A percentile compares a stretch with the other conserved stretches of the same genome.
These are phyloP conservation scores for Salvia miltiorrhiza DNA, from an alignment of 257 asterid genomes.

Conservation along the genomic window DNA sequence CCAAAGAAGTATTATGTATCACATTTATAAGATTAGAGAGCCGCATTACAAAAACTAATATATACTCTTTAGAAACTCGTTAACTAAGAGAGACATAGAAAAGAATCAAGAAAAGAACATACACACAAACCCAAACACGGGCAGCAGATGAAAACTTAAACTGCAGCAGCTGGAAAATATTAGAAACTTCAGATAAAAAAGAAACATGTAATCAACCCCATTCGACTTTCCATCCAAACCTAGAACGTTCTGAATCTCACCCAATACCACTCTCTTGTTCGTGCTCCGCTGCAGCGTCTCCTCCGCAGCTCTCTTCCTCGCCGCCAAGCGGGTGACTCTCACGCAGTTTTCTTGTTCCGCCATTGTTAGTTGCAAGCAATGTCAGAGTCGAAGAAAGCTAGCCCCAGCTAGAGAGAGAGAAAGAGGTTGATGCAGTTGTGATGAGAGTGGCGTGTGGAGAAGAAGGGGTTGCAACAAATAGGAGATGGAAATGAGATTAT, in stretches of 20 bases:
- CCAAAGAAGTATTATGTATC: not conserved
- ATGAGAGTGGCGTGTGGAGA: no score
- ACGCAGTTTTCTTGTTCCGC: slow-evolving; percentile 52
- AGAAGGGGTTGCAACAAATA: no score
- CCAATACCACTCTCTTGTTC: slow-evolving; percentile 70
- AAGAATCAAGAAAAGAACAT: not conserved
- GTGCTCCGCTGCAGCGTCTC: slow-evolving; percentile 34
- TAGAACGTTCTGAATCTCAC: slow-evolving; percentile 54
- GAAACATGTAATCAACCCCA: no score
- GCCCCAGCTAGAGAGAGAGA: no score
- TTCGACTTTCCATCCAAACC: slow-evolving; percentile 14
- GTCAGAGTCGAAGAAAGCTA: no score
- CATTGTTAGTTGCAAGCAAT: no score
- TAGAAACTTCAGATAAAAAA: no score
- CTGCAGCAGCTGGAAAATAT: not conserved
- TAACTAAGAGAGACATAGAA: not conserved
- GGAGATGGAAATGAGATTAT: no score
- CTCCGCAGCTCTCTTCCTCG: slow-evolving; percentile 67
- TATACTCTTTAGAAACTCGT: not conserved
- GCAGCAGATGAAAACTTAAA: not conserved
- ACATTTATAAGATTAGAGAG: not conserved
- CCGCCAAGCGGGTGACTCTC: slow-evolving; percentile 70
- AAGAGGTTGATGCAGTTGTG: no score
- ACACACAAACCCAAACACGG: not conserved
- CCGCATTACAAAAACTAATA: not conserved